Base-by-base conservation (phyloP, 495 filamentous ascomycete genomes). In the Astrothelium subdiscretum region DNA sequence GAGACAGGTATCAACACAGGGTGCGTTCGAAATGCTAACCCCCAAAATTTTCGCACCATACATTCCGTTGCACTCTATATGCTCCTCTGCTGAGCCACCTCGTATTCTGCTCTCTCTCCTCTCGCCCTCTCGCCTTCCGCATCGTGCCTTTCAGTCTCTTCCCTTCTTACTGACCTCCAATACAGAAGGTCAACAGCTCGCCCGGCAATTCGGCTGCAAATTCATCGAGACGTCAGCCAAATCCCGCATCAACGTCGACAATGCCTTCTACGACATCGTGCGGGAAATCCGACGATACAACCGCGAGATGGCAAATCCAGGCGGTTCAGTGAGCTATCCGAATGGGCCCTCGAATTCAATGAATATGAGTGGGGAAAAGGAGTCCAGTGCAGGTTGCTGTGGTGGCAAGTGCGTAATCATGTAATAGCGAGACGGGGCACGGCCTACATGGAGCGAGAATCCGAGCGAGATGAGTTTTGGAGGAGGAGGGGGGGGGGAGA, bases 221-320 rank as follows among this genome's bases (percentile, higher is more conserved):
- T 98, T 97, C 78, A 95, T 98, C 76, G 94, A 98, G 79, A 97
- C 94, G 35, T 98, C 94, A 43, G 94, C 94, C 64, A 98, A 97
- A 78, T 95, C 91, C 65, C 88, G 92, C 73, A 92, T 94, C 76
- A 95, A 97, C 71, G 94, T 98, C 71, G 95, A 98, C 75, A 90
- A 95, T 73, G 92, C 94, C 59, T 98, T 98, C 79, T 97, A 90
- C 80, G 90, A 97, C 71, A 89, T 97, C 67, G 94, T 98, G 57
- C 87, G 95, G 63, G 94, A 97, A 73, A 98, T 98, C 73, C 85
- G 94, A 71, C 85, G 89, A 70, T 97, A 96, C 79, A 97, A 98
- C 83, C 92, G 92, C 75, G 91, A 97, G 67, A 92, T 97, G 85
- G 88, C 90, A 60, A 86, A 96, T 69, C 82, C 85, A 52, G 88